These are phyloP conservation scores for Plectranthus barbatus DNA, from an alignment of 257 asterid genomes.

Conservation along the genomic window DNA sequence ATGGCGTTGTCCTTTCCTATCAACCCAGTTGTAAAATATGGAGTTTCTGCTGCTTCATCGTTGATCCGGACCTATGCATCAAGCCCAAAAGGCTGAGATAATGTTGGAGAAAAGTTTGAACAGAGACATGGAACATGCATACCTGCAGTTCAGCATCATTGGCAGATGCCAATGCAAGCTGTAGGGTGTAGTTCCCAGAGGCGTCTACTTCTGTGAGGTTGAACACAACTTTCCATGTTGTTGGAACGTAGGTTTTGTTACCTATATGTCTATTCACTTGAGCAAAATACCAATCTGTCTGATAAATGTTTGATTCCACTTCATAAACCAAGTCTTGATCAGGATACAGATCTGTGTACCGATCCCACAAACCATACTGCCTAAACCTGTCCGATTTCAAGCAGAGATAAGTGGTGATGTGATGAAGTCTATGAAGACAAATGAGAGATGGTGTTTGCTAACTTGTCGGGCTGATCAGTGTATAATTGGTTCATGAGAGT, in stretches of 20 bases:
- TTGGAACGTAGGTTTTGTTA: constrained; percentile 48
- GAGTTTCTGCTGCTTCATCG: constrained; percentile 12
- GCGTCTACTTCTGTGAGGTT: constrained; percentile 26
- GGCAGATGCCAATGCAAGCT: constrained; percentile 67
- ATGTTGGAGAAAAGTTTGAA: too few species aligned
- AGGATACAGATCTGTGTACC: constrained; percentile 72
- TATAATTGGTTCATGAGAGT: constrained; percentile 53
- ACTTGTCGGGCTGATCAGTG: constrained; percentile 34
- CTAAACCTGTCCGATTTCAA: constrained; percentile 37
- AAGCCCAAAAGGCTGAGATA: neutral
- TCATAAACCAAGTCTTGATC: constrained; percentile 51
- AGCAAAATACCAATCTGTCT: constrained; percentile 77
- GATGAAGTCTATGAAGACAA: neutral
- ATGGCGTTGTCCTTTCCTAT: constrained; percentile 74
- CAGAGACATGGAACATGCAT: too few species aligned
- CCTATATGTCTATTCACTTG: constrained; percentile 71
- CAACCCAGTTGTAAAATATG: constrained; percentile 42
- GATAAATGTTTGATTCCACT: constrained; percentile 36
- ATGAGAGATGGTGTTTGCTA: constrained; percentile 2
- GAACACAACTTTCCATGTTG: constrained; percentile 73
- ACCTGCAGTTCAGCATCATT: constrained; percentile 72
- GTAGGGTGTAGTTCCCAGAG: constrained; percentile 45
- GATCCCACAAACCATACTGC: constrained; percentile 91
- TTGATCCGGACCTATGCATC: constrained; percentile 42
- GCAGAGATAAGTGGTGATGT: neutral